Percentiles rank a stretch among this genome's conserved stretches.
phyloP scores from a whole-genome alignment of 371 early-diverging fungal genomes.

The Chytridium lagenaria region DNA sequence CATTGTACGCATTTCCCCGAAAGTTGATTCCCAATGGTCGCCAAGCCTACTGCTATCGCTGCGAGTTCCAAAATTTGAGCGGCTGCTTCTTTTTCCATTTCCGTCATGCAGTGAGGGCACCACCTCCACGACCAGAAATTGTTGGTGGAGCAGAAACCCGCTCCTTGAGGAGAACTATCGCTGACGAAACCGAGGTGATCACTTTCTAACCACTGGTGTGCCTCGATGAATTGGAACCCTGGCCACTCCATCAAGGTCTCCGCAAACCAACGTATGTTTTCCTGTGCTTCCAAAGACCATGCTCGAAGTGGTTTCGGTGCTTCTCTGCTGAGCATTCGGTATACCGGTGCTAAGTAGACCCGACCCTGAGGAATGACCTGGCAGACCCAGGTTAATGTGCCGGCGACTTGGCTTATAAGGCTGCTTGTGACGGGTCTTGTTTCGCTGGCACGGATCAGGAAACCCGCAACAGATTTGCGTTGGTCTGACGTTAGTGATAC shows the following conservation, averaged over 20 bases:
- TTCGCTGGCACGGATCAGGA: neutral
- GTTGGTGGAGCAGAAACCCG: neutral
- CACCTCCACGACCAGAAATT: neutral
- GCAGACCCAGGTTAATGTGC: neutral
- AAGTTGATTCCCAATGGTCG: neutral
- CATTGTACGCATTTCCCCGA: neutral
- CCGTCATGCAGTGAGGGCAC: neutral
- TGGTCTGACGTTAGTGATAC: neutral
- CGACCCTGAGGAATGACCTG: neutral
- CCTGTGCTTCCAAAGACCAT: neutral
- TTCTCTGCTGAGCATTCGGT: neutral
- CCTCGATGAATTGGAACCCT: neutral
- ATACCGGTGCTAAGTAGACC: neutral
- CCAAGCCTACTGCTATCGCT: neutral
- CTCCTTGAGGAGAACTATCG: neutral
- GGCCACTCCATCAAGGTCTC: too few relatives aligned
- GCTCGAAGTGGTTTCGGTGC: neutral
- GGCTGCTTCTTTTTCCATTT: neutral
- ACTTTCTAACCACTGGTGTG: neutral
- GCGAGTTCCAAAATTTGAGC: neutral
- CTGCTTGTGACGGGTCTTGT: too few relatives aligned
- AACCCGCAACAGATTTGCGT: neutral
- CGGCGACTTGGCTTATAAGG: neutral
- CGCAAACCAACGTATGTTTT: too few relatives aligned
- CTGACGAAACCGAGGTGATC: neutral